Evolutionary conservation across 2,329 filamentous ascomycete species (phyloP), one percentile per base, ranked within the genome.

Genomic region (Fusarium udum): DNA sequence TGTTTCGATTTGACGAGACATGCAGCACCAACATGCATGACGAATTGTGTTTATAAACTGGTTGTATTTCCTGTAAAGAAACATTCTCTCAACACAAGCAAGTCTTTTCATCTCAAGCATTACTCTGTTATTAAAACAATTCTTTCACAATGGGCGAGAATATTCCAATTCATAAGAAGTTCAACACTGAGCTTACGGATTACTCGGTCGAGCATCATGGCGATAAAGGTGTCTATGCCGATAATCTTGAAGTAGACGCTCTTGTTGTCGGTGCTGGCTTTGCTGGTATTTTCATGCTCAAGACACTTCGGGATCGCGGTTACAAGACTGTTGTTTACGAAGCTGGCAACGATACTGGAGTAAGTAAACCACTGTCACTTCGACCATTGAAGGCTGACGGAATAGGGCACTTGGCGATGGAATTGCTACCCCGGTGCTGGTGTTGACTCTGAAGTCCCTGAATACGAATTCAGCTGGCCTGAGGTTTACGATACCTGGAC

Each of bases 401-500:
- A 4, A 26, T 12, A 67, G 64, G 64, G 64, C 12, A 67, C 64
- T 34, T 67, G 89, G 89, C 79, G 84, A 48, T 89, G 84, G 85
- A 89, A 89, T 77, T 83, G 84, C 72, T 90, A 89, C 71, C 88
- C 87, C 1, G 88, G 87, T 1, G 85, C 87, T 3, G 79, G 83
- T 0, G 87, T 89, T 6, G 89, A 91, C 78, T 87, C 84, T 0
- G 84, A 87, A 60, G 82, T 87, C 6, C 87, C 87, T 0, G 82
- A 85, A 60, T 90, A 90, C 67, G 84, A 90, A 71, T 86, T 87
- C 61, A 86, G 84, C 3, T 86, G 85, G 76, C 87, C 87, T 14
- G 84, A 87, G 65, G 81, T 86, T 2, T 87, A 82, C 76, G 82
- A 88, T 77, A 85, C 85, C 7, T 91, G 88, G 88, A 89, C 82